These are phyloP conservation scores for Closterium sp. DNA, from an alignment of 139 green algal genomes.

Conservation along the genomic window DNA sequence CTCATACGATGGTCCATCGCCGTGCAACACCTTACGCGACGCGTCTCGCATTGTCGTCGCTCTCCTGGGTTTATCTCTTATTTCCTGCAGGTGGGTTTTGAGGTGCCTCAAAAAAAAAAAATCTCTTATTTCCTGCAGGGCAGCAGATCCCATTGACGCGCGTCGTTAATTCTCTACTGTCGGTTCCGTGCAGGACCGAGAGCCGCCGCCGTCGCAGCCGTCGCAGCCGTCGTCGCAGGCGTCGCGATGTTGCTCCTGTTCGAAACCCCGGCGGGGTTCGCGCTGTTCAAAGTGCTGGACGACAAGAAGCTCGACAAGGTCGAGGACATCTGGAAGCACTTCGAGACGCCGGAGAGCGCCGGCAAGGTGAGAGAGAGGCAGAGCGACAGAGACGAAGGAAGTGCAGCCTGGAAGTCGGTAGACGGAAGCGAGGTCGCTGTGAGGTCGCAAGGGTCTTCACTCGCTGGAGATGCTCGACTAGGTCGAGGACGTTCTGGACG, in stretches of 20 bases:
- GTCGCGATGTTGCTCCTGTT: constrained; percentile 89
- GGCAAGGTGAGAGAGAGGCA: constrained; percentile 71
- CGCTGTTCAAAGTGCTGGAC: constrained; percentile 95
- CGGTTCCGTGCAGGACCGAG: no score
- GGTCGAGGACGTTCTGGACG: constrained; percentile 76
- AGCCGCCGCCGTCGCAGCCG: background rate
- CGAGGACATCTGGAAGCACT: constrained; percentile 82
- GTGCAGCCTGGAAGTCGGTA: no score
- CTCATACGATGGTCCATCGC: background rate
- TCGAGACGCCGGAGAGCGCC: constrained; percentile 76
- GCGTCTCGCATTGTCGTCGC: background rate
- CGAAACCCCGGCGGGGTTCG: constrained; percentile 91
- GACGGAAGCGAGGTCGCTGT: no score
- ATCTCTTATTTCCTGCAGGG: background rate
- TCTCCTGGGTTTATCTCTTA: no score
- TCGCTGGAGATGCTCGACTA: constrained; percentile 86
- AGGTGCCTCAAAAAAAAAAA: no score
- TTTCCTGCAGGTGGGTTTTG: background rate
- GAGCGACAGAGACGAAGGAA: no score
- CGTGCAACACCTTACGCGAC: background rate
- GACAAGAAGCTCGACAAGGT: constrained; percentile 84
- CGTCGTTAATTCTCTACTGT: no score
- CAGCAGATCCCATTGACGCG: no score
- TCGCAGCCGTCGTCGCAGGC: background rate
- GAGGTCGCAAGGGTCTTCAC: no score